Evolutionary conservation across 2,329 filamentous ascomycete genomes (phyloP).

Genomic region (Fusarium sacchari): DNA sequence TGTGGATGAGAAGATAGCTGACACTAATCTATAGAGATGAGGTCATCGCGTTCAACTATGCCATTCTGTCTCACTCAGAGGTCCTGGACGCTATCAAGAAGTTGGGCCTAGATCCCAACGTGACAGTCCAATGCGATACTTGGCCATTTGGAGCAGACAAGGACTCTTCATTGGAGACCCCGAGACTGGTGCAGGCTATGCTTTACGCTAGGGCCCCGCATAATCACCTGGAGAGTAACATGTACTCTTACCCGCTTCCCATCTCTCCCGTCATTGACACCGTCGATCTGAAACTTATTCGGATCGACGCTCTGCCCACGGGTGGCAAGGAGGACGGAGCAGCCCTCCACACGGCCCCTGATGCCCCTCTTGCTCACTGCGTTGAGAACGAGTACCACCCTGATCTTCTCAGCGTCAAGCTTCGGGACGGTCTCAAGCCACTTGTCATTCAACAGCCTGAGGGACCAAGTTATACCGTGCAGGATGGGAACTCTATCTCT

Average conservation of each 20-base stretch:
- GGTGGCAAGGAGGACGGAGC: conserved; percentile 59
- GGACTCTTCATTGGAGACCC: background rate
- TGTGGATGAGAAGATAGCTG: fast-evolving
- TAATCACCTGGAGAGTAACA: background rate
- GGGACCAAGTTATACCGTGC: conserved; percentile 71
- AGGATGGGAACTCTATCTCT: conserved; percentile 55
- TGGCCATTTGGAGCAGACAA: background rate
- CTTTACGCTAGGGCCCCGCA: background rate
- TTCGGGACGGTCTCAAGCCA: conserved; percentile 69
- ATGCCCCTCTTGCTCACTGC: conserved; percentile 47
- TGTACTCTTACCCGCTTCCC: conserved; percentile 68
- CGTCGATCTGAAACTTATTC: conserved; percentile 61
- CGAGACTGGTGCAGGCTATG: background rate
- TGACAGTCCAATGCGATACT: background rate
- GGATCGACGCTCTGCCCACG: conserved; percentile 66
- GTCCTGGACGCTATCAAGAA: background rate
- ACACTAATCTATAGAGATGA: background rate
- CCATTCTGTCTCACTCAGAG: background rate
- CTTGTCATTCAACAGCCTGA: conserved; percentile 77
- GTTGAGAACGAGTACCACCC: conserved; percentile 56
- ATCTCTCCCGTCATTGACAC: conserved; percentile 69
- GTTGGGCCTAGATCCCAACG: background rate
- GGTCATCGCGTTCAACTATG: background rate
- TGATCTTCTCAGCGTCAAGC: conserved; percentile 59
- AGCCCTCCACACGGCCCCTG: conserved; percentile 50